A percentile compares a stretch with the other conserved stretches of the same genome.
Conservation (phyloP, 306 rosid genomes). For the Dicorynia guianensis region DNA sequence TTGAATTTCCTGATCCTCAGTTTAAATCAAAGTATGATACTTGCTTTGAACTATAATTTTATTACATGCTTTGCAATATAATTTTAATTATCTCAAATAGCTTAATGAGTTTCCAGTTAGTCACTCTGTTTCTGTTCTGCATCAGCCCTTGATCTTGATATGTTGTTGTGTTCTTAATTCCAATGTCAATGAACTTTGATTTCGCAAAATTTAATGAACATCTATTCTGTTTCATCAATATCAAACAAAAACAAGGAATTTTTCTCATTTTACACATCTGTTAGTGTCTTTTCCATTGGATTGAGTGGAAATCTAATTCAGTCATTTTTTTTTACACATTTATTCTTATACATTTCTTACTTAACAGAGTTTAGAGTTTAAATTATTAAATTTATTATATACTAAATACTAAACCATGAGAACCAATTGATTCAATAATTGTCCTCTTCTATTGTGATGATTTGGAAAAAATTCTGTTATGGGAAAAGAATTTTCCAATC, state of each 20-base stretch:
- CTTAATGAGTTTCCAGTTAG: neutral
- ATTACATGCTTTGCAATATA: neutral
- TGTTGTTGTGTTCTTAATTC: neutral
- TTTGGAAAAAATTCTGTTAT: no score
- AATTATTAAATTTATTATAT: no score
- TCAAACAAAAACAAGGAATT: neutral
- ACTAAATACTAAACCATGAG: no score
- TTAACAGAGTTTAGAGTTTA: no score
- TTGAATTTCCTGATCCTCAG: slow-evolving; percentile 5
- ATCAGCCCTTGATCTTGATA: neutral
- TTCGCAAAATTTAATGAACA: slow-evolving; percentile 1
- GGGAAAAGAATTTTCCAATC: no score
- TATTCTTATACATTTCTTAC: no score
- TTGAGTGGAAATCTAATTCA: neutral
- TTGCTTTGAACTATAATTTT: slow-evolving; percentile 21
- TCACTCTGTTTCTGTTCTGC: slow-evolving; percentile 1
- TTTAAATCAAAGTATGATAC: neutral
- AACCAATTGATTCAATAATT: no score
- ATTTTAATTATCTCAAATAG: neutral
- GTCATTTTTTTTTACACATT: no score
- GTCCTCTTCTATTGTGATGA: no score
- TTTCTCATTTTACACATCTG: slow-evolving; percentile 13
- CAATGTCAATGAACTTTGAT: neutral
- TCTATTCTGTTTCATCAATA: neutral
- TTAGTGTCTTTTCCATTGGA: neutral